Evolutionary conservation across 371 early-diverging fungal genomes (phyloP).

Genomic region (Dichotomocladium elegans): DNA sequence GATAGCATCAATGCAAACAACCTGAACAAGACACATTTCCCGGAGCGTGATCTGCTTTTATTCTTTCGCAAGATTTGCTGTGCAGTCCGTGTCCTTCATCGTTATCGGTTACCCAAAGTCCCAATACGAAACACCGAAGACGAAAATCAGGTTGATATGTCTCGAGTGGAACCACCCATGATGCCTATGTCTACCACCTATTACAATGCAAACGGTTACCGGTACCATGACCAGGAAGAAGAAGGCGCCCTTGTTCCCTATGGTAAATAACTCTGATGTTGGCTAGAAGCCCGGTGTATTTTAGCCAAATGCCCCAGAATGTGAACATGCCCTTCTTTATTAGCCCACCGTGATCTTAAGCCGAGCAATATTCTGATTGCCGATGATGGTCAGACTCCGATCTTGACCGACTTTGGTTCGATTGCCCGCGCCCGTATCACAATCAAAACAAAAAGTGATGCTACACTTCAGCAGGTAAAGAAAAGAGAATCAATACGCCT

Average conservation of each 20-base stretch:
- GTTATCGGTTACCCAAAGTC: conserved; percentile 45
- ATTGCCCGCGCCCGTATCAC: conserved; percentile 52
- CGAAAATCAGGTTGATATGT: conserved; percentile 7
- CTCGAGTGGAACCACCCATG: background rate
- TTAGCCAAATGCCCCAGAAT: background rate
- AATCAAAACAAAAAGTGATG: conserved; percentile 56
- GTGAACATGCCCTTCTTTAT: background rate
- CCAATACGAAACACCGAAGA: conserved; percentile 29
- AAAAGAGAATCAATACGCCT: no score
- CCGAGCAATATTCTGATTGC: conserved; percentile 61
- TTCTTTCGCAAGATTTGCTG: conserved; percentile 61
- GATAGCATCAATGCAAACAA: conserved; percentile 58
- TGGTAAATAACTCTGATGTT: conserved; percentile 19
- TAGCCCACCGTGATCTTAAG: conserved; percentile 73
- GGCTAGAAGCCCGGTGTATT: no score
- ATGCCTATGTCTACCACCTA: conserved; percentile 1
- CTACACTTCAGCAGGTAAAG: conserved; percentile 58
- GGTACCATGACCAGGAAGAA: background rate
- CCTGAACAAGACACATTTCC: conserved; percentile 46
- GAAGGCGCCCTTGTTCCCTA: conserved; percentile 17
- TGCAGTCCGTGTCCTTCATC: conserved; percentile 59
- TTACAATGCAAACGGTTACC: conserved; percentile 1
- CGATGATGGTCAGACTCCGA: conserved; percentile 62
- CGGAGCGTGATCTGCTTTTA: conserved; percentile 55
- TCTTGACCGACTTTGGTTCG: conserved; percentile 76